Conservation (phyloP, 192 early-diverging fungal genomes). For the Kickxella alabastrina region DNA sequence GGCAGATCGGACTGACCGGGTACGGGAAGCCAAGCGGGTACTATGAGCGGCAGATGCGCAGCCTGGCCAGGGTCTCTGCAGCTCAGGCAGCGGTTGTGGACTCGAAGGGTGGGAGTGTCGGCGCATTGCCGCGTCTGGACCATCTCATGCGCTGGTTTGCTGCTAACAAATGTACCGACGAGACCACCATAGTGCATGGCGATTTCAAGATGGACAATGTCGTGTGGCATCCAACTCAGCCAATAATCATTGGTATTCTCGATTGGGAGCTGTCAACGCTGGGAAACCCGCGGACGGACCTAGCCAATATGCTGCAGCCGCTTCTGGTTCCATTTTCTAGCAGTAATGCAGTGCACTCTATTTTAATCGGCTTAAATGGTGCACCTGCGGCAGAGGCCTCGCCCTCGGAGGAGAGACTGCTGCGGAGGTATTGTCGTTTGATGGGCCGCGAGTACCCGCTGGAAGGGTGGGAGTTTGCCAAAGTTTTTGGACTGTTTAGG, state of each 20-base stretch:
- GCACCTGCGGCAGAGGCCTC: slow-evolving; percentile 52
- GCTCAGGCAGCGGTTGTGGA: slow-evolving; percentile 69
- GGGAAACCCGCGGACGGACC: slow-evolving; percentile 86
- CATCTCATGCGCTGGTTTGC: slow-evolving; percentile 75
- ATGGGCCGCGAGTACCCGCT: slow-evolving; percentile 69
- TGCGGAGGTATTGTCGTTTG: slow-evolving; percentile 66
- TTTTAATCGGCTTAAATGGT: slow-evolving; percentile 49
- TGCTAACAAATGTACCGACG: slow-evolving; percentile 63
- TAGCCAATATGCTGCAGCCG: slow-evolving; percentile 80
- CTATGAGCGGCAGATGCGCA: slow-evolving; percentile 82
- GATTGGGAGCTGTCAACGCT: slow-evolving; percentile 93
- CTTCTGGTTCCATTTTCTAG: slow-evolving; percentile 55
- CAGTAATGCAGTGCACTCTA: neutral
- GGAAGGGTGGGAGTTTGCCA: slow-evolving; percentile 72
- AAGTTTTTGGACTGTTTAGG: slow-evolving; percentile 86
- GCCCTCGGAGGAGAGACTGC: slow-evolving; percentile 63
- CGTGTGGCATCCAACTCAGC: slow-evolving; percentile 70
- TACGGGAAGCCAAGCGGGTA: slow-evolving; percentile 70
- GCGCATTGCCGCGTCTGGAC: slow-evolving; percentile 63
- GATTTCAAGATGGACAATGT: slow-evolving; percentile 88
- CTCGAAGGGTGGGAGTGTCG: slow-evolving; percentile 56
- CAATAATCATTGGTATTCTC: slow-evolving; percentile 78
- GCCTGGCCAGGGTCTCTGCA: slow-evolving; percentile 58
- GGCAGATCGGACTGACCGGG: slow-evolving; percentile 59
- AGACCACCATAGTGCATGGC: slow-evolving; percentile 83